Base-by-base conservation (phyloP, 2,329 filamentous ascomycete species). In the Pezicula neosporulosa region DNA sequence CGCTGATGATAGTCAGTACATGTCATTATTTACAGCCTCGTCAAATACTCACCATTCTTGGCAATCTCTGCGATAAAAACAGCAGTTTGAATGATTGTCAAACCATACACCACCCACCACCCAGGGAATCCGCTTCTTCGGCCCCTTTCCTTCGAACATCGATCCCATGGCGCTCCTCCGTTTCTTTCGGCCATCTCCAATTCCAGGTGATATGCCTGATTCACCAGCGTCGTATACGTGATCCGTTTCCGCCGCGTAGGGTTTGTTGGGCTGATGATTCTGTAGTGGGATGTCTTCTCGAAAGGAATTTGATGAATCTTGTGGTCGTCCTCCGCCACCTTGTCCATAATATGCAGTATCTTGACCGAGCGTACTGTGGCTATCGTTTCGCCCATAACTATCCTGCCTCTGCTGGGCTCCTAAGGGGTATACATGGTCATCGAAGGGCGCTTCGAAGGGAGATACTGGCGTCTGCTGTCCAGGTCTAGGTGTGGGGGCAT, bases 61-160 rank as follows among this genome's bases (percentile, higher is more conserved):
- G 89, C 85, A 55, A 99, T 75, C 72, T 97, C 90, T 48, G 79
- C 90, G 57, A 97, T 88, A 65, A 99, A 99, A 27, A 97, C 90
- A 15, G 77, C 82, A 18, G 94, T 72, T 68, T 97, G 92, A 12
- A 87, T 78, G 28, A 85, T 49, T 3, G 90, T 89, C 56, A 97
- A 80, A 41, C 85, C 70, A 68, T 93, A 97, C 33, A 91, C 89
- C 6, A 96, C 83, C 79, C 33, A 91, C 89, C 6, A 96, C 83
- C 79, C 88, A 94, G 0, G 94, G 87, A 48, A 85, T 81, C 36
- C 57, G 59, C 41, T 48, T 56, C 43, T 54, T 56, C 15, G 49
- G 48, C 8, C 58, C 57, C 37, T 51, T 59, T 13, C 42, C 42
- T 28, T 44, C 42, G 15, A 84, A 63, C 80, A 84, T 83, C 52